Base-by-base conservation (phyloP, 2,329 filamentous ascomycete species). In the Xylaria arbuscula region DNA sequence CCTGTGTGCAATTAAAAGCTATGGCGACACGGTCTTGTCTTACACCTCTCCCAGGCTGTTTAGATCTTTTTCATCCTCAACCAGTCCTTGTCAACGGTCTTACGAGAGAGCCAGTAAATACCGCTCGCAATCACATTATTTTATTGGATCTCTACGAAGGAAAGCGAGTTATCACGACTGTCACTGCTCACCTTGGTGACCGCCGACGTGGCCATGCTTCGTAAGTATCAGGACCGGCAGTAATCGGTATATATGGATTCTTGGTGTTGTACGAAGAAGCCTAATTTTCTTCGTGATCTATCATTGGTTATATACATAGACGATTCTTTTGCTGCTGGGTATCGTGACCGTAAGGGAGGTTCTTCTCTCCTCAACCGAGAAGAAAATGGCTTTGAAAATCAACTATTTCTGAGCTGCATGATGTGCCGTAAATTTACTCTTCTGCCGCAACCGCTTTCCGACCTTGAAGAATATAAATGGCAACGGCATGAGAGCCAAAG, bases 381-480 rank as follows among this genome's bases (percentile, higher is more conserved):
- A 8, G 34, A 22, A 13, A 15, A 42, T 28, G 4, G 19, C 2
- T 32, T n/a, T 34, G 6, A 1, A 17, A 56, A 24, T 11, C 8
- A 56, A 28, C 13, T 45, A 45, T 57, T 9, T 38, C 38, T 61
- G 59, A 10, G 32, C 51, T 24, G 48, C 59, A 19, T 24, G 40
- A 19, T 24, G 40, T 22, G 53, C 42, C 13, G 71, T 64, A 45
- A 71, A 72, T 54, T 53, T 70, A 64, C 88, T 90, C 64, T 80
- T 84, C 22, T 80, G 80, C 62, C 88, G 83, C 68, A 90, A 83
- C 66, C 74, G 79, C 78, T 89, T 89, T 53, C 88, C 88, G 69
- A 86, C 88, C 51, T 81, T 82, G 80, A 89, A 90, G 68, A 90
- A 90, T 8, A 90, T 75, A 73, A 86, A 89, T 3, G 89, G 89